Conservation (phyloP, 768 basidiomycete species). For the Hygrophorus russula region DNA sequence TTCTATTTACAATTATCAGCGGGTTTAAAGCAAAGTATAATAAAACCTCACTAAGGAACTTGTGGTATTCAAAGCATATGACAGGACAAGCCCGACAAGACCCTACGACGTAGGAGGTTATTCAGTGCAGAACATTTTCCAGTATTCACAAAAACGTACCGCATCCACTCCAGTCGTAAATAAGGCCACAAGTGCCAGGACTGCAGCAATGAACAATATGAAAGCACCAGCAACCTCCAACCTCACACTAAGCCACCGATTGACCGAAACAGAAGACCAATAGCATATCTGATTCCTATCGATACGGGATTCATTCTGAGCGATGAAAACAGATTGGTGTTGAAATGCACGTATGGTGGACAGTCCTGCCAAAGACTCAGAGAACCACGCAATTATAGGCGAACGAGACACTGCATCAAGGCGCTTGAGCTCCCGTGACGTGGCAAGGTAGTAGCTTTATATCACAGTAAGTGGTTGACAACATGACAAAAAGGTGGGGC, state of each 20-base stretch:
- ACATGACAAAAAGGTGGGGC: slow-evolving; percentile 12
- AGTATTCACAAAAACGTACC: slow-evolving; percentile 14
- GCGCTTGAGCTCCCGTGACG: slow-evolving; percentile 80
- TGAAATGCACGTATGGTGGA: slow-evolving; percentile 77
- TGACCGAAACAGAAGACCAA: slow-evolving; percentile 59
- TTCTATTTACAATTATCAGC: slow-evolving; percentile 31
- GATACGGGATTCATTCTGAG: slow-evolving; percentile 59
- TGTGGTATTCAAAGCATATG: slow-evolving; percentile 77
- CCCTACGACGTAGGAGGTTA: slow-evolving; percentile 13
- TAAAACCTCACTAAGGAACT: slow-evolving; percentile 48
- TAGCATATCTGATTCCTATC: slow-evolving; percentile 82
- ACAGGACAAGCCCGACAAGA: slow-evolving; percentile 75
- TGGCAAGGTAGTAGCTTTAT: slow-evolving; percentile 73
- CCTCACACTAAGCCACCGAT: slow-evolving; percentile 77
- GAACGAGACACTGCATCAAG: slow-evolving; percentile 83
- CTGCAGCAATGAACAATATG: slow-evolving; percentile 66
- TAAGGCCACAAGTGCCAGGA: slow-evolving; percentile 59
- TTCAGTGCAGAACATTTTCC: too few species aligned
- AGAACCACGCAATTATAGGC: slow-evolving; percentile 84
- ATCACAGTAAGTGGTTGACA: background rate
- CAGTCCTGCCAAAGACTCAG: slow-evolving; percentile 63
- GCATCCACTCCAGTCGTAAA: slow-evolving; percentile 73
- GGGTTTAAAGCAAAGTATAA: background rate
- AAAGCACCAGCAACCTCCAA: slow-evolving; percentile 76
- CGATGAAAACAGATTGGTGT: slow-evolving; percentile 57